Conservation (phyloP, 2,329 filamentous ascomycete genomes). For the Aspergillus costaricaensis region DNA sequence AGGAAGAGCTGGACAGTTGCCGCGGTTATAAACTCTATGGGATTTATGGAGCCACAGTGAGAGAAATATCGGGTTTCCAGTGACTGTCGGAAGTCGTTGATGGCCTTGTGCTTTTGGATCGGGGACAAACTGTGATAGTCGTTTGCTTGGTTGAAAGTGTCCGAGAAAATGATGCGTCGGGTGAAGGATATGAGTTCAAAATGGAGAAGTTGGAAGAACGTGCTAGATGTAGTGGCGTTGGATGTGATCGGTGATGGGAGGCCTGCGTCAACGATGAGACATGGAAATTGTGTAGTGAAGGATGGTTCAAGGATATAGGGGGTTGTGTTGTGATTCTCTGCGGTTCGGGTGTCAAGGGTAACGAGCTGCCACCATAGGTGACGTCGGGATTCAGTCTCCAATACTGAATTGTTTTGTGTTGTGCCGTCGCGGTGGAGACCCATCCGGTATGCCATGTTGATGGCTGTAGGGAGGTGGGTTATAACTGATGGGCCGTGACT, state of each 20-base stretch:
- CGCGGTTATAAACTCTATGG: conserved; percentile 18
- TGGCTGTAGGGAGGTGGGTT: conserved; percentile 11
- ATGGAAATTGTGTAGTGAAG: conserved; percentile 18
- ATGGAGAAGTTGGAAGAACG: conserved; percentile 27
- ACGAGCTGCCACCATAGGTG: conserved; percentile 31
- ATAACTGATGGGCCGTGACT: conserved; percentile 17
- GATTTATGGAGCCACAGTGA: conserved; percentile 17
- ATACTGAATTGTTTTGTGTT: conserved; percentile 7
- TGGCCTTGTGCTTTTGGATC: conserved; percentile 19
- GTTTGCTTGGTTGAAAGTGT: conserved; percentile 22
- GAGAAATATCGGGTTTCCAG: conserved; percentile 21
- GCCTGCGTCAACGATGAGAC: conserved; percentile 16
- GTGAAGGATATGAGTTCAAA: conserved; percentile 24
- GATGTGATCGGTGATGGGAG: background rate
- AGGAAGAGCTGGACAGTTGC: conserved; percentile 18
- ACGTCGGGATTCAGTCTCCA: conserved; percentile 24
- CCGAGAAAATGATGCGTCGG: conserved; percentile 25
- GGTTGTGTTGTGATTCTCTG: conserved; percentile 16
- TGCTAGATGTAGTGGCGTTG: conserved; percentile 8
- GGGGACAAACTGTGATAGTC: conserved; percentile 15
- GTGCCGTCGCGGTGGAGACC: conserved; percentile 18
- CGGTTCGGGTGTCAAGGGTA: conserved; percentile 20
- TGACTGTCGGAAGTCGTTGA: conserved; percentile 18
- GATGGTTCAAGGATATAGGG: conserved; percentile 17
- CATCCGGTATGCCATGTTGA: conserved; percentile 17